Base-by-base conservation (phyloP, 257 asterid genomes). In the Nicotiana tomentosiformis region DNA sequence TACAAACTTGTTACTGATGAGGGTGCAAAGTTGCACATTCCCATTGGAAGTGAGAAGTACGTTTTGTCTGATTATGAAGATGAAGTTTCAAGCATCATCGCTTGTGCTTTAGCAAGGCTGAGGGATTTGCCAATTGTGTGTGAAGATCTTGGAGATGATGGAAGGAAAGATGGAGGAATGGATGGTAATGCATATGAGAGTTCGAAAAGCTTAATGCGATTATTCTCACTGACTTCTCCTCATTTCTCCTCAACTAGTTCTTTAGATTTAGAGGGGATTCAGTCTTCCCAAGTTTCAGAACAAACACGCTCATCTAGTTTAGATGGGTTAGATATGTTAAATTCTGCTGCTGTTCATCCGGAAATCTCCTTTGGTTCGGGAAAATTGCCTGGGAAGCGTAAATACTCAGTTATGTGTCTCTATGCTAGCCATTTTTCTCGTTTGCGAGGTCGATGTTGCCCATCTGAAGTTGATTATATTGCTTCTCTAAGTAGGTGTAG, bases 401-500 rank as follows among this genome's bases (percentile, higher is more conserved):
- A 93, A 84, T 96, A 94, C 85, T 89, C 98, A 32, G 97, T 95
- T n/a, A 86, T 90, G 1, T 93, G 99, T 88, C 81, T 89, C 53
- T 93, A 87, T 69, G 91, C 95, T 39, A 90, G 84, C 80, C 83
- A 88, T 84, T 96, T 96, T 80, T 90, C 92, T 57, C 89, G 86
- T 82, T 83, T 96, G 84, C 88, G 97, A 23, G 93, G 85, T 65
- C 90, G 93, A 53, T 93, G 98, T 84, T 94, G 96, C 84, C 91
- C 94, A 69, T 94, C 98, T 46, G 99, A 94, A 82, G 88, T 85
- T 35, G 92, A 87, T 77, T 96, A 88, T 87, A 92, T 96, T 83
- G 97, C 99, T 72, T 94, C 99, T 18, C 78, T 94, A 78, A 90
- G 99, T 85, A 97, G 98, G 67, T 96, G 99, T 87, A 86, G 86